Base-by-base conservation (phyloP, 805 yeast species). In the Suhomyces faveliae region DNA sequence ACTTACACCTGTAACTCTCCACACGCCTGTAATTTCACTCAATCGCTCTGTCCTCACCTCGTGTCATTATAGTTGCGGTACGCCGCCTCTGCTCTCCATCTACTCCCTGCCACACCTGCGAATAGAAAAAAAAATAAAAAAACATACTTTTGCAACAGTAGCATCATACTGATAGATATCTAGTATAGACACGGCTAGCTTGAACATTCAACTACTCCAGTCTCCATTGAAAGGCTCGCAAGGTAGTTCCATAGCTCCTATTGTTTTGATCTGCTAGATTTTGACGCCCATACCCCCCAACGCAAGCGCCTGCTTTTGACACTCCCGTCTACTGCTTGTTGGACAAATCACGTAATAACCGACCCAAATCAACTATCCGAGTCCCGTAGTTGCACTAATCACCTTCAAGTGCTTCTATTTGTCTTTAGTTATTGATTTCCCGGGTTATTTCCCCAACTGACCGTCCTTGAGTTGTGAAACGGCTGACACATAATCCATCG, bases 171-270 rank as follows among this genome's bases (percentile, higher is more conserved):
- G 37, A 33, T 30, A 30, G 35, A 15, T 10, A 30, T 11, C 21
- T 27, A 46, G 27, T 37, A 27, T 22, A 42, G 7, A 19, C 25
- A 20, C 38, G 42, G 35, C 37, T 37, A 37, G 35, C 25, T 20
- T 20, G 27, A 12, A 25, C 24, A 10, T 9, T 24, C 12, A 27
- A 33, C n/a, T 17, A 11, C 21, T 24, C 20, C 37, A 15, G 11
- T 15, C 4, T 9, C 17, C 35, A 12, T 29, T 12, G 17, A 29
- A 29, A n/a, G 15, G 35, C 11, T 15, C 2, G 9, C 17, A 6
- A 12, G 11, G 5, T 12, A 6, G 35, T 12, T 12, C 3, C 35
- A n/a, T 3, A 8, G 8, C 25, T 12, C 25, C 4, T 13, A 27
- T 27, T n/a, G 15, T 7, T n/a, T 5, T 27, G 30, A 13, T 12